A percentile compares a stretch with the other conserved stretches of the same genome.
These are phyloP conservation scores for Diaporthe citrichinensis DNA, from an alignment of 2,329 filamentous ascomycete species.

Conservation along the genomic window DNA sequence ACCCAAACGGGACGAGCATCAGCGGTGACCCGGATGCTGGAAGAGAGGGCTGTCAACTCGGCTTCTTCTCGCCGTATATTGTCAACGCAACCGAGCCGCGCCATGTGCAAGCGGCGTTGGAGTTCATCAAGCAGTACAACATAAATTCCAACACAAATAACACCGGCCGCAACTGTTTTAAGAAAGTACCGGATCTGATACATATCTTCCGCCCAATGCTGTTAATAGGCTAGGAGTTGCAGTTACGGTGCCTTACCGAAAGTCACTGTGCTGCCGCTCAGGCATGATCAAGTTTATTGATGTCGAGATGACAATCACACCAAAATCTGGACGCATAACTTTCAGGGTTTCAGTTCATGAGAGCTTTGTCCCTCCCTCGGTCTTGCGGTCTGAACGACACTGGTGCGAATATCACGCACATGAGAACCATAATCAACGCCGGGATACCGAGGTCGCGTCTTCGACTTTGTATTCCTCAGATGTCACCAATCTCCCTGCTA, in stretches of 20 bases:
- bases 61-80: neutral
- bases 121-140: slow-evolving; percentile 1
- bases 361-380: neutral
- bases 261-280: neutral
- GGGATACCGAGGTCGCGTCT: no score
- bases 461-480: neutral
- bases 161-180: neutral
- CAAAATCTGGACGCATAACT: neutral
- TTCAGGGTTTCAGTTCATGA: neutral
- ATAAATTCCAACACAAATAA: neutral
- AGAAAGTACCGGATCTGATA: neutral
- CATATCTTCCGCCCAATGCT: neutral
- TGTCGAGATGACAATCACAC: neutral
- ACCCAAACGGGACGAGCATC: neutral
- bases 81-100: neutral
- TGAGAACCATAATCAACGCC: neutral
- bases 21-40: neutral
- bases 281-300: neutral
- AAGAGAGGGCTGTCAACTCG: neutral
- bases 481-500: neutral
- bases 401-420: neutral
- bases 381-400: neutral
- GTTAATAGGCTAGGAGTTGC: neutral
- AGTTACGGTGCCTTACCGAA: neutral
- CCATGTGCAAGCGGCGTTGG: neutral